Base-by-base conservation (phyloP, 768 basidiomycete species). In the Clathrus columnatus region DNA sequence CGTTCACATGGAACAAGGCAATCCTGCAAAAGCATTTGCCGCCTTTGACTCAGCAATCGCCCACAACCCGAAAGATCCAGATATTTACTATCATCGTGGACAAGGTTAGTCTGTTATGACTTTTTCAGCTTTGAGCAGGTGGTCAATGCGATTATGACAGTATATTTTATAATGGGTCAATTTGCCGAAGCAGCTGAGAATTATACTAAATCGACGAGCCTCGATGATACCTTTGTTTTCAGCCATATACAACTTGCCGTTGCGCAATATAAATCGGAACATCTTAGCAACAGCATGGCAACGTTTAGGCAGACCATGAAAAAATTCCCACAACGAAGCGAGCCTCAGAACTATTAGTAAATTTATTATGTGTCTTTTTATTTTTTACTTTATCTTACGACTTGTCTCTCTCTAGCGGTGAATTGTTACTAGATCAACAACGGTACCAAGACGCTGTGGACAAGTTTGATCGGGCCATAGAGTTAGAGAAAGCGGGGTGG, bases 41-140 rank as follows among this genome's bases (percentile, higher is more conserved):
- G 89, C 87, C 67, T 98, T 97, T 66, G 93, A 95, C 44, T 76
- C 85, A 59, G 96, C 96, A 1, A 85, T 92, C 65, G 75, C 77
- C 62, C 79, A 87, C 61, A 84, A 98, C 63, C 72, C 84, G 5
- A 73, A 83, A 48, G 94, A 98, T 70, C 85, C 95, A 0, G 95
- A 98, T 69, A 91, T 96, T 55, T 98, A 91, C 75, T 99, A 99
- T 71, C 96, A 99, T 68, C 91, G 94, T 62, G 96, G 95, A 45
- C 96, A 99, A 76, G 90, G 90, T 88, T 48, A 48, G 76, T 28
- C 26, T 54, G 4, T 46, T 59, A 50, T 29, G 11, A 41, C 21
- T n/a, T 2, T 47, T 5, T 61, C 30, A 43, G 44, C 24, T 42
- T 7, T 8, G 46, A 17, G 28, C 29, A 41, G n/a, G 11, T n/a